Evolutionary conservation across 495 filamentous ascomycete species (phyloP).

Genomic region (Beverwykella pulmonaria): DNA sequence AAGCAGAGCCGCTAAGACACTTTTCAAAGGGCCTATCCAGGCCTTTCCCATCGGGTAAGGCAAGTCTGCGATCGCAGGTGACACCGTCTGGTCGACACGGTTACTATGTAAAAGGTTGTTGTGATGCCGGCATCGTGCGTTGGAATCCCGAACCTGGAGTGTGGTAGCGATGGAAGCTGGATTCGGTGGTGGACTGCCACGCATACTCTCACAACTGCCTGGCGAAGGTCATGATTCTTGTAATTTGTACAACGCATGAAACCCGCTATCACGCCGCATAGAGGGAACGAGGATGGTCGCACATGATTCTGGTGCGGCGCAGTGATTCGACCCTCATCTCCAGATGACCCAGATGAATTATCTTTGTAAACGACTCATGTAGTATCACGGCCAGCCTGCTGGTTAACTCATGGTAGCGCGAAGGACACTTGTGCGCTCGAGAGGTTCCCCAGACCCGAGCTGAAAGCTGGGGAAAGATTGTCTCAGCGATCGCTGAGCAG

Average conservation of each 20-base stretch:
- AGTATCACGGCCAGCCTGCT: slow-evolving; percentile 16
- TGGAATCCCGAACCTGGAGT: slow-evolving; percentile 20
- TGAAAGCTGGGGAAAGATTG: slow-evolving; percentile 26
- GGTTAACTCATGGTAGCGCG: background rate
- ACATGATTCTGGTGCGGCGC: slow-evolving; percentile 37
- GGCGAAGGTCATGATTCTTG: slow-evolving; percentile 30
- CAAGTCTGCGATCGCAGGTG: background rate
- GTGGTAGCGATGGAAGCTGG: slow-evolving; percentile 30
- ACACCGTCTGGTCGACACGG: slow-evolving; percentile 5
- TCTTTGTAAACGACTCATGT: slow-evolving; percentile 31
- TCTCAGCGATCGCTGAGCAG: slow-evolving; percentile 6
- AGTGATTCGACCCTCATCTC: slow-evolving; percentile 33
- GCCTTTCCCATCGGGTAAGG: background rate
- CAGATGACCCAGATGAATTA: slow-evolving; percentile 39
- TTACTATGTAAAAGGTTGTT: slow-evolving; percentile 2
- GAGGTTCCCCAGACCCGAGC: slow-evolving; percentile 5
- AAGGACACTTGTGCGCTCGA: background rate
- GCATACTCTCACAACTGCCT: slow-evolving; percentile 23
- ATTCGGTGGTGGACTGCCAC: slow-evolving; percentile 15
- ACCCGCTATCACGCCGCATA: slow-evolving; percentile 37
- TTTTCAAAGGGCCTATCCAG: background rate
- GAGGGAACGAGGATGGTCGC: slow-evolving; percentile 24
- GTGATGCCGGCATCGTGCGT: slow-evolving; percentile 25
- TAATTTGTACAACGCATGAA: slow-evolving; percentile 42
- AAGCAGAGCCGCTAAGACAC: slow-evolving; percentile 9